A percentile compares a stretch with the other conserved stretches of the same genome.
These are phyloP conservation scores for Proliferodiscus dingleyae DNA, from an alignment of 2,329 filamentous ascomycete species.

Conservation along the genomic window DNA sequence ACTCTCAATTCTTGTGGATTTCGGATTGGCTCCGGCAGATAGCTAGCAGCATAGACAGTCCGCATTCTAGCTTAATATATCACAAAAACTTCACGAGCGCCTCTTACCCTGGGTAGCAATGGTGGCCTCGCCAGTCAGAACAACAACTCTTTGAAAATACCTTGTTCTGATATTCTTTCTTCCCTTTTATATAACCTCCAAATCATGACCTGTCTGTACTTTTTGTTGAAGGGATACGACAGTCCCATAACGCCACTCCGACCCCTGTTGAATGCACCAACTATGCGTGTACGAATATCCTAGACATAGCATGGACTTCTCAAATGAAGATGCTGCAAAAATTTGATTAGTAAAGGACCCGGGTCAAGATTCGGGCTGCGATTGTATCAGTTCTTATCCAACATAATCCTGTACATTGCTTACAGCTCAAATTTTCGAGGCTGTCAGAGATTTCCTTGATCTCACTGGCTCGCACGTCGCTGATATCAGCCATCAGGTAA, in stretches of 20 bases:
- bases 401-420: slow-evolving; percentile 32
- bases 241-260: slow-evolving; percentile 17
- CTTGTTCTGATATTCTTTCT: no score
- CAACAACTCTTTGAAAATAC: no score
- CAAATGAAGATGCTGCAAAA: no score
- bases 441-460: slow-evolving; percentile 82
- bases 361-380: slow-evolving; percentile 35
- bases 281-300: slow-evolving; percentile 5
- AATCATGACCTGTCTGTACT: slow-evolving; percentile 4
- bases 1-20: no score
- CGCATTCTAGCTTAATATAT: no score
- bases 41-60: no score
- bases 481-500: slow-evolving; percentile 97
- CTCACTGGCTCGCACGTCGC: slow-evolving; percentile 71
- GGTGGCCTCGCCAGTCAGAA: no score
- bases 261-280: slow-evolving; percentile 24
- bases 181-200: not conserved
- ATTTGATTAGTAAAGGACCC: slow-evolving; percentile 32
- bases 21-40: no score
- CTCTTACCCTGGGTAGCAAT: no score
- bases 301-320: slow-evolving; percentile 1
- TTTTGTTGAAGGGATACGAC: slow-evolving; percentile 21
- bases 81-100: no score
- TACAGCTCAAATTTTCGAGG: slow-evolving; percentile 76
- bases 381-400: not conserved